These are phyloP conservation scores for Pterula multifida DNA, from an alignment of 1,284 basidiomycete genomes.

Conservation along the genomic window DNA sequence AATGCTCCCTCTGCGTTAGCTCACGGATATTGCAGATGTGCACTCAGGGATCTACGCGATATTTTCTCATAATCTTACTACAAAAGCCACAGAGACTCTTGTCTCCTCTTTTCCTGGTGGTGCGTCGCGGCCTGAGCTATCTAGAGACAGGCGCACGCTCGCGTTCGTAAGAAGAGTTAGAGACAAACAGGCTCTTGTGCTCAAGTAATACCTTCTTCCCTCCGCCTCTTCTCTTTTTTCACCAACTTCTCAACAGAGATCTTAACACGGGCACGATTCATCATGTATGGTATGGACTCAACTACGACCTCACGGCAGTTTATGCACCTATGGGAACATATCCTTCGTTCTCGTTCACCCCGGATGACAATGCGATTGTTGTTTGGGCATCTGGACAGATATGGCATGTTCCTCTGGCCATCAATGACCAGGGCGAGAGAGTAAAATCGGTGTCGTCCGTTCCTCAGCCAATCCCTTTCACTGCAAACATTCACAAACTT, in stretches of 20 bases:
- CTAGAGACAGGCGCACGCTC: constrained; percentile 53
- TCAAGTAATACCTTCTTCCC: constrained; percentile 34
- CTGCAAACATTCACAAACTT: constrained; percentile 46
- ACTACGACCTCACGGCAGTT: constrained; percentile 47
- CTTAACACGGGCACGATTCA: constrained; percentile 49
- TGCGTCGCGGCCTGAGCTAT: constrained; percentile 59
- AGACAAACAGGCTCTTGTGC: constrained; percentile 56
- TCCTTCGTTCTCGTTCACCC: constrained; percentile 58
- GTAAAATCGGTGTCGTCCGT: constrained; percentile 19
- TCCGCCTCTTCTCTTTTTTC: background rate
- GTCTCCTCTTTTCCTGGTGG: constrained; percentile 51
- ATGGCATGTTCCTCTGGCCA: constrained; percentile 40
- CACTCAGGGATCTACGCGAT: constrained; percentile 62
- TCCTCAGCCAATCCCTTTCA: constrained; percentile 43
- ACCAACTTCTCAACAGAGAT: constrained; percentile 32
- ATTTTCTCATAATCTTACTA: constrained; percentile 48
- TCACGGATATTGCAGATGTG: constrained; percentile 32
- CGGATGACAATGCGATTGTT: constrained; percentile 46
- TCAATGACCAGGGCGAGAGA: constrained; percentile 37
- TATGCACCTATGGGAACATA: constrained; percentile 69
- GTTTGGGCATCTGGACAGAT: constrained; percentile 67
- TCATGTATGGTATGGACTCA: constrained; percentile 58
- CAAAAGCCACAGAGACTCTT: constrained; percentile 34
- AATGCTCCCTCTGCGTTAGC: background rate
- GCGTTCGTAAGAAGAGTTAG: constrained; percentile 65